Percentiles rank a stretch among this genome's conserved stretches.
These are phyloP conservation scores for Colletotrichum sp. DNA, from an alignment of 2,329 filamentous ascomycete genomes.

Conservation along the genomic window DNA sequence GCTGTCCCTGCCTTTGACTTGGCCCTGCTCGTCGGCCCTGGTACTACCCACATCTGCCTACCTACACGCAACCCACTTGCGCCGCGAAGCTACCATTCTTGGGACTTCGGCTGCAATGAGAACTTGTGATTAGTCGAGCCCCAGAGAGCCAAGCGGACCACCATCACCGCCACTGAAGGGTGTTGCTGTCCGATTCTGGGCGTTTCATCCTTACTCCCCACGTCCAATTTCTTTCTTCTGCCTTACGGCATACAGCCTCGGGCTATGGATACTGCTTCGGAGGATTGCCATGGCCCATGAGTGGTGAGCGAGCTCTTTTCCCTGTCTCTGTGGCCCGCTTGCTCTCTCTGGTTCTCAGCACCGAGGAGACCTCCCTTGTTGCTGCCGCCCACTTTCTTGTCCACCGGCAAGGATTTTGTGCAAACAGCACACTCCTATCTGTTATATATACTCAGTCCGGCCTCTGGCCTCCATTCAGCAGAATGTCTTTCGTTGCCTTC, in stretches of 20 bases:
- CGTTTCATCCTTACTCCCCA: slow-evolving; percentile 15
- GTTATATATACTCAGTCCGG: not conserved
- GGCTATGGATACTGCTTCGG: not conserved
- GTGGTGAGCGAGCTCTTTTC: not conserved
- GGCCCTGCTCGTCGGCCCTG: not conserved
- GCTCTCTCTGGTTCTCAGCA: not conserved
- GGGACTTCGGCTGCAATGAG: not conserved
- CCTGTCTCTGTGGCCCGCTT: not conserved
- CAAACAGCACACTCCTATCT: not conserved
- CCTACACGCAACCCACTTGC: not conserved
- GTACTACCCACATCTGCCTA: not conserved
- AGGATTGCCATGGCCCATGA: not conserved
- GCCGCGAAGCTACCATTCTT: not conserved
- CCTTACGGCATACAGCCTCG: not conserved
- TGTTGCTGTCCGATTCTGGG: slow-evolving; percentile 9
- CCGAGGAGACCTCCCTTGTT: not conserved
- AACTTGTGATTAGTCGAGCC: not conserved
- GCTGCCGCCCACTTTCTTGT: not conserved
- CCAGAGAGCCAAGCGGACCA: not conserved
- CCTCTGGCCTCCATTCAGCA: not conserved
- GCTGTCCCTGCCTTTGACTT: not conserved
- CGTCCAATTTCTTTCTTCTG: not conserved
- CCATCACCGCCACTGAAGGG: not conserved
- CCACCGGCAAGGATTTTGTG: not conserved
- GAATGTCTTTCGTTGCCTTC: not conserved